phyloP scores from a whole-genome alignment of 2,329 filamentous ascomycete species.

The Calonectria naviculata region DNA sequence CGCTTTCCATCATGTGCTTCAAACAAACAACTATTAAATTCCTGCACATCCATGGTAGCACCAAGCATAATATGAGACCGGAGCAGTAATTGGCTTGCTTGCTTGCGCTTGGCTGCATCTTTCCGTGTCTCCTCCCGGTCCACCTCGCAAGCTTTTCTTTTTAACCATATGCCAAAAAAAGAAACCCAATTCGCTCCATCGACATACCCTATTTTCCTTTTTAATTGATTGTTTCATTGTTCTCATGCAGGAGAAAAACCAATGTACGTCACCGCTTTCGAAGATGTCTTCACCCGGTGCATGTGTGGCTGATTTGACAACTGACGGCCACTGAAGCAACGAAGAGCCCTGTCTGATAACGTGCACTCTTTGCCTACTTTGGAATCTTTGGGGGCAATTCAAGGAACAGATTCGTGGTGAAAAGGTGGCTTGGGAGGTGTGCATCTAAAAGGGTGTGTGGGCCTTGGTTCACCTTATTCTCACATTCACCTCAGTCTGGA shows the following conservation, averaged over 20 bases:
- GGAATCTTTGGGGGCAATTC: neutral
- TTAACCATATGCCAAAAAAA: neutral
- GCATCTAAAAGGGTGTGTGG: neutral
- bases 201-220: neutral
- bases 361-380: neutral
- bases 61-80: neutral
- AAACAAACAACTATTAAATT: neutral
- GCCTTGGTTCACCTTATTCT: neutral
- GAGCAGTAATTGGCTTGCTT: neutral
- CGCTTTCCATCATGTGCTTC: neutral
- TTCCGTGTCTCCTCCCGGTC: neutral
- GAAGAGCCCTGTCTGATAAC: neutral
- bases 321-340: neutral
- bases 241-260: neutral
- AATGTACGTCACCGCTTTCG: neutral
- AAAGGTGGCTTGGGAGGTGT: neutral
- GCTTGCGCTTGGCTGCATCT: neutral
- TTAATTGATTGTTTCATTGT: neutral
- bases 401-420: neutral
- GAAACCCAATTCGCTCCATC: neutral
- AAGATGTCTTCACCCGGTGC: neutral
- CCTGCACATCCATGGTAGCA: neutral
- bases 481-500: neutral
- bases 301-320: neutral
- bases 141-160: neutral